Base-by-base conservation (phyloP, 2,329 filamentous ascomycete species). In the Phyllosticta citriasiana region DNA sequence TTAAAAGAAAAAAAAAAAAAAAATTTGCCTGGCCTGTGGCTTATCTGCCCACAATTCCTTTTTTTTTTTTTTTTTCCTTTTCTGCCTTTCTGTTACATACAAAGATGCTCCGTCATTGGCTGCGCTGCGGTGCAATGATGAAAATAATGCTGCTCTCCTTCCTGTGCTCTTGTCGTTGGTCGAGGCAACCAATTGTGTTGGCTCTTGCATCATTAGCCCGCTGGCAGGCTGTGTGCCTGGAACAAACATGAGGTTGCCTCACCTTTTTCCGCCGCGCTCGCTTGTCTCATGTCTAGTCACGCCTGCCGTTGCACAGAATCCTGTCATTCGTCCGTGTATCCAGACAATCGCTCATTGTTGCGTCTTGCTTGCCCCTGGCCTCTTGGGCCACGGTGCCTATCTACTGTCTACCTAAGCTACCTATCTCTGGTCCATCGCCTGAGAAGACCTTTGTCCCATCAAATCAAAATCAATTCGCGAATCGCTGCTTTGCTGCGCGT, bases 321-420 rank as follows among this genome's bases (percentile, higher is more conserved):
- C 27, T 30, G 26, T 26, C 51, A 50, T 26, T 27, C 57, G n/a
- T 12, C n/a, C 26, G 27, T 4, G 4, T 30, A 33, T 60, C 58
- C 22, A 40, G 26, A 16, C 58, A 52, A 51, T 53, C 53, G 50
- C 53, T 25, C 25, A 16, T 51, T 59, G 30, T 26, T 30, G 47
- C 57, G 35, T 47, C 14, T n/a, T 25, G 25, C 57, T 50, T 40
- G 33, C 22, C 25, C 58, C 53, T 52, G 53, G n/a, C 58, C 33
- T 14, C 25, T 19, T 30, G 22, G 24, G 14, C 56, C 25, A 19
- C 5, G 16, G 51, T 53, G 55, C 35, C 59, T 57, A 61, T 61
- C 59, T 61, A 61, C 59, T 53, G 27, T 22, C 59, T 61, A 61
- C 59, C 55, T 61, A 61, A 53, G 19, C 10, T 56, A 25, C 59